phyloP scores from a whole-genome alignment of 768 basidiomycete species.

The Artomyces pyxidatus region DNA sequence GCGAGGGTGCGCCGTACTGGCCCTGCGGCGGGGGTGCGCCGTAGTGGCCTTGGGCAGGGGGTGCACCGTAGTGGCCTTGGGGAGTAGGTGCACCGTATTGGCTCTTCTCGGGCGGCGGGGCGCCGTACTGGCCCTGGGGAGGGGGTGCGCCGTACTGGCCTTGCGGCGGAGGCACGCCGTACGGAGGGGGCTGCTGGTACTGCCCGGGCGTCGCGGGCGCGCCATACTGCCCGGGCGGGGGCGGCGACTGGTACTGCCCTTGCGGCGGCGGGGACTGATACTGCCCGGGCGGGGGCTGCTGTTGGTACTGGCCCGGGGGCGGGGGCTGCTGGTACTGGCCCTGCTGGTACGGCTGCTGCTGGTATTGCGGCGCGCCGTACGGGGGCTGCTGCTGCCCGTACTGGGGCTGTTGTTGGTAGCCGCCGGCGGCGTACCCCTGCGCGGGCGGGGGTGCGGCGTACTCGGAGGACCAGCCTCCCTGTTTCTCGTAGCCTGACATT shows the following conservation, averaged over 20 bases:
- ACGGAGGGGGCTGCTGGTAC: background rate
- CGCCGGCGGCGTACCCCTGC: too few species aligned
- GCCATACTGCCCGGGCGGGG: background rate
- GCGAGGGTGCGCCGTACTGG: background rate
- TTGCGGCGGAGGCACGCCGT: background rate
- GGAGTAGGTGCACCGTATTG: background rate
- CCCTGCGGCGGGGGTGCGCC: background rate
- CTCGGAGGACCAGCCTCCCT: background rate
- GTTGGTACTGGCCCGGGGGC: background rate
- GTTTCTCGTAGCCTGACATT: constrained; percentile 6
- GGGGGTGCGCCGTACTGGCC: background rate
- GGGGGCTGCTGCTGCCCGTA: background rate
- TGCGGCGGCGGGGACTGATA: background rate
- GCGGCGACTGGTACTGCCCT: background rate
- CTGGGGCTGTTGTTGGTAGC: background rate
- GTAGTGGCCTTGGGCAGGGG: background rate
- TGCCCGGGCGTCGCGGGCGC: background rate
- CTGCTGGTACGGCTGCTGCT: constrained; percentile 1
- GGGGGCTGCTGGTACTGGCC: background rate
- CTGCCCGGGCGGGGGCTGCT: background rate
- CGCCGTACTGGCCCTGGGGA: constrained; percentile 2
- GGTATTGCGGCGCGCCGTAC: background rate
- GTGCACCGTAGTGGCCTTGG: background rate
- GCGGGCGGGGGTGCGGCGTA: background rate
- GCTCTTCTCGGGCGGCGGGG: background rate